Evolutionary conservation across 2,329 filamentous ascomycete species (phyloP).

Genomic region (Ceratocystis diversiconidia): DNA sequence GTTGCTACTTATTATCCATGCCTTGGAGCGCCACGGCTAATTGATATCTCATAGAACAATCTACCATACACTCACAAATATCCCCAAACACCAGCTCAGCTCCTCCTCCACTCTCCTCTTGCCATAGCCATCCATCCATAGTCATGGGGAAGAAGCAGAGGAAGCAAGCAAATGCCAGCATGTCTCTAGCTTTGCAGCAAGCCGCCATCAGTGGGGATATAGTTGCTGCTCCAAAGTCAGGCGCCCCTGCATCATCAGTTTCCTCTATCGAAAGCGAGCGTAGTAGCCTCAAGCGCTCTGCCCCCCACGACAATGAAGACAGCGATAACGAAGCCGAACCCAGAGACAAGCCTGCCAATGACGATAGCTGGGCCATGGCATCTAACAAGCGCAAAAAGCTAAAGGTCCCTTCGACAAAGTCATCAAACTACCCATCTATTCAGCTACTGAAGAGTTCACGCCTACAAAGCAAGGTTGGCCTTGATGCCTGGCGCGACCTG

Average conservation of each 20-base stretch:
- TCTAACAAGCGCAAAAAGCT: slow-evolving; percentile 41
- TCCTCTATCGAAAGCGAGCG: slow-evolving; percentile 23
- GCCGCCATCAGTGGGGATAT: slow-evolving; percentile 13
- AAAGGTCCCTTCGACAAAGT: slow-evolving; percentile 42
- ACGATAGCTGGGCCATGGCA: slow-evolving; percentile 42
- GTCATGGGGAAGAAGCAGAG: slow-evolving; percentile 22
- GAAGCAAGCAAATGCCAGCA: slow-evolving; percentile 18
- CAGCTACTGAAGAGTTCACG: slow-evolving; percentile 43
- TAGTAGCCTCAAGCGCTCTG: slow-evolving; percentile 36
- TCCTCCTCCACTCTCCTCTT: not conserved
- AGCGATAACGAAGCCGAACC: slow-evolving; percentile 23
- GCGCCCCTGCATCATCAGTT: not conserved
- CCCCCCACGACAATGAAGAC: slow-evolving; percentile 32
- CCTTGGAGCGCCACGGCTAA: not conserved
- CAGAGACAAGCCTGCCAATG: slow-evolving; percentile 21
- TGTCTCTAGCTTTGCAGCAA: slow-evolving; percentile 16
- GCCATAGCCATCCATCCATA: not conserved
- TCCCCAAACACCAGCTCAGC: not conserved
- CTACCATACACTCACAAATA: not conserved
- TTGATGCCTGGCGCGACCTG: slow-evolving; percentile 48
- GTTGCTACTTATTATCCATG: not conserved
- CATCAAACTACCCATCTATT: slow-evolving; percentile 45
- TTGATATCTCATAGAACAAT: not conserved
- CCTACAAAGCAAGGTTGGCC: slow-evolving; percentile 46
- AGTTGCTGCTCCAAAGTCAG: not conserved